A percentile compares a stretch with the other conserved stretches of the same genome.
Conservation (phyloP, 2,329 filamentous ascomycete species). For the Talaromyces islandicus region DNA sequence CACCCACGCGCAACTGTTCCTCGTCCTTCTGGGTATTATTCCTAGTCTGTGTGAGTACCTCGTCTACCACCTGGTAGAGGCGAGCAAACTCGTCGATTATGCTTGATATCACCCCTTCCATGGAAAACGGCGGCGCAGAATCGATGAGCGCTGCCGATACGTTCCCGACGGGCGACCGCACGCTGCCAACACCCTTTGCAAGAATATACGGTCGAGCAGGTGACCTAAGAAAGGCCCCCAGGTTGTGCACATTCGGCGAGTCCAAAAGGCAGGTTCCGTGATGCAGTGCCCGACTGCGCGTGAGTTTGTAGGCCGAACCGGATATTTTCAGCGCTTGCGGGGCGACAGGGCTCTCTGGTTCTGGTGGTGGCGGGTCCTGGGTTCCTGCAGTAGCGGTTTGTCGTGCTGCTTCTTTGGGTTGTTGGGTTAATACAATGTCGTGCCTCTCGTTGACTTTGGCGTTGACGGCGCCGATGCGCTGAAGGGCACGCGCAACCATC, state of each 20-base stretch:
- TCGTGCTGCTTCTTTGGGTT: neutral
- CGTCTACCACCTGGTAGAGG: conserved; percentile 54
- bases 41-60: conserved; percentile 28
- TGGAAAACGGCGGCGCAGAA: conserved; percentile 42
- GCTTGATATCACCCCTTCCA: conserved; percentile 43
- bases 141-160: conserved; percentile 52
- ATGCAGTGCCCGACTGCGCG: conserved; percentile 71
- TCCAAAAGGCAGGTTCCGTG: conserved; percentile 85
- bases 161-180: conserved; percentile 78
- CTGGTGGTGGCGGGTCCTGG: conserved; percentile 35
- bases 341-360: conserved; percentile 12
- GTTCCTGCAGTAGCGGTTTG: conserved; percentile 34
- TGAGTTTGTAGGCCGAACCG: conserved; percentile 93
- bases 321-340: conserved; percentile 67
- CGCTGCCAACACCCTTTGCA: conserved; percentile 83
- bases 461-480: conserved; percentile 39
- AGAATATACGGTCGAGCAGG: conserved; percentile 70
- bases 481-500: conserved; percentile 85
- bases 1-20: conserved; percentile 26
- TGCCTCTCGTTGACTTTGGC: conserved; percentile 81
- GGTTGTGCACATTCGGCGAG: conserved; percentile 65
- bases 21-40: conserved; percentile 27
- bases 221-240: conserved; percentile 68
- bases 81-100: conserved; percentile 60
- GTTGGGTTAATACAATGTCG: conserved; percentile 68